Conservation (phyloP, 768 basidiomycete species). For the Favolaschia claudopus region DNA sequence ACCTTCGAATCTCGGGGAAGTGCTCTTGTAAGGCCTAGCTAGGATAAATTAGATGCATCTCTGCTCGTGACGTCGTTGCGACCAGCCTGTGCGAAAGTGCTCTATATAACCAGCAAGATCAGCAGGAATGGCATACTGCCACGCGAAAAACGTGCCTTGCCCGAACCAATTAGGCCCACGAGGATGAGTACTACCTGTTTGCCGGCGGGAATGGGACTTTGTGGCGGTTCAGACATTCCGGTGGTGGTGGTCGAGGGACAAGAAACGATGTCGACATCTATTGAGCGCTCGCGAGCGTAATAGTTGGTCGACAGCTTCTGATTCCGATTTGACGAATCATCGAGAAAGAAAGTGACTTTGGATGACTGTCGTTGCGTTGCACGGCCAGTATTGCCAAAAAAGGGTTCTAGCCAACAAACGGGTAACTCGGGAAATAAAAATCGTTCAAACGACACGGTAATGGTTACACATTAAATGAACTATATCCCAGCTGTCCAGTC, state of each 20-base stretch:
- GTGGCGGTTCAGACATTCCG: no score
- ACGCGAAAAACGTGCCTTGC: constrained; percentile 57
- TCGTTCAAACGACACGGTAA: constrained; percentile 6
- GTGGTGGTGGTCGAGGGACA: no score
- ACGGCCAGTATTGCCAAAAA: no score
- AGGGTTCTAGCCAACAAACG: neutral
- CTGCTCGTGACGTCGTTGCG: no score
- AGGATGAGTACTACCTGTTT: constrained; percentile 70
- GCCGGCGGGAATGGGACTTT: constrained; percentile 21
- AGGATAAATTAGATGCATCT: no score
- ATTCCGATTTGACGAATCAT: no score
- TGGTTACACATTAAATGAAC: constrained; percentile 27
- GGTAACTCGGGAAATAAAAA: neutral
- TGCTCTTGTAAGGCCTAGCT: constrained; percentile 65
- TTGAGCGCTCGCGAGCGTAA: no score
- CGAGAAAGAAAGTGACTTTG: no score
- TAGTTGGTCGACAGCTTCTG: no score
- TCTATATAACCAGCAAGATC: constrained; percentile 32
- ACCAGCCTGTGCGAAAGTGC: constrained; percentile 79
- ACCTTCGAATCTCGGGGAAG: constrained; percentile 69
- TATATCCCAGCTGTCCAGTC: constrained; percentile 17
- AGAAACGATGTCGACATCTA: no score
- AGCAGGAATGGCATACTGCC: neutral
- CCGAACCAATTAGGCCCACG: constrained; percentile 77
- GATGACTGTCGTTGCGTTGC: constrained; percentile 14